These are phyloP conservation scores for Exophiala dermatitidis DNA, from an alignment of 2,329 filamentous ascomycete species.

Conservation along the genomic window DNA sequence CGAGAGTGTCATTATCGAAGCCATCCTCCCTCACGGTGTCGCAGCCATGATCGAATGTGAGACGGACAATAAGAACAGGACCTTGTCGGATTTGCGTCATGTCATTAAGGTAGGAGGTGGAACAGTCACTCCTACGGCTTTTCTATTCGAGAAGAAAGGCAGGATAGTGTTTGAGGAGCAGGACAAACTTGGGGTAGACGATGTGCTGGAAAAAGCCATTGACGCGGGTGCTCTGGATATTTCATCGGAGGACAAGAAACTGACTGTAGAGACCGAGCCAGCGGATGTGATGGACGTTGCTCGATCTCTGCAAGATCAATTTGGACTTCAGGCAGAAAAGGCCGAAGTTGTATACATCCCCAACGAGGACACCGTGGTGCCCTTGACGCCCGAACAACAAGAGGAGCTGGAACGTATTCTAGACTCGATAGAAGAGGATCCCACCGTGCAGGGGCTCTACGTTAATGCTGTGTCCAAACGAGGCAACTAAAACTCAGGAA, in stretches of 20 bases:
- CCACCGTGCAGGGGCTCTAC: conserved; percentile 72
- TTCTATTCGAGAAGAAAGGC: conserved; percentile 78
- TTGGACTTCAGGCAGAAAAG: conserved; percentile 61
- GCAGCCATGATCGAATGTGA: conserved; percentile 63
- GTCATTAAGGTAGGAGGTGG: conserved; percentile 67
- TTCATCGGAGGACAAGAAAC: conserved; percentile 56
- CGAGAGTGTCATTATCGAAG: conserved; percentile 45
- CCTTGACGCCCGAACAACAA: conserved; percentile 51
- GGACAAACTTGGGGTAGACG: conserved; percentile 53
- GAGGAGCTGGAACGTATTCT: conserved; percentile 55
- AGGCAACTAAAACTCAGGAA: neutral
- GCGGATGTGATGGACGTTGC: conserved; percentile 57
- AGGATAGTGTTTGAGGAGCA: conserved; percentile 59
- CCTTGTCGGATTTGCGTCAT: conserved; percentile 63
- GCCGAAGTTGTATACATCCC: conserved; percentile 79
- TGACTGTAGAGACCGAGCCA: conserved; percentile 65
- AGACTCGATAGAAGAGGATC: conserved; percentile 51
- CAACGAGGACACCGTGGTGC: conserved; percentile 69
- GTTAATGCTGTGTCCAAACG: conserved; percentile 49
- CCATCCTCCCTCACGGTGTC: conserved; percentile 44
- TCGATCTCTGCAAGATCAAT: conserved; percentile 54
- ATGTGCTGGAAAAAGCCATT: conserved; percentile 71
- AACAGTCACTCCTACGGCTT: conserved; percentile 64
- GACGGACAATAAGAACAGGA: conserved; percentile 70
- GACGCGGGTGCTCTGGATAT: conserved; percentile 65